phyloP scores from a whole-genome alignment of 306 rosid species.

The Prunus persica region DNA sequence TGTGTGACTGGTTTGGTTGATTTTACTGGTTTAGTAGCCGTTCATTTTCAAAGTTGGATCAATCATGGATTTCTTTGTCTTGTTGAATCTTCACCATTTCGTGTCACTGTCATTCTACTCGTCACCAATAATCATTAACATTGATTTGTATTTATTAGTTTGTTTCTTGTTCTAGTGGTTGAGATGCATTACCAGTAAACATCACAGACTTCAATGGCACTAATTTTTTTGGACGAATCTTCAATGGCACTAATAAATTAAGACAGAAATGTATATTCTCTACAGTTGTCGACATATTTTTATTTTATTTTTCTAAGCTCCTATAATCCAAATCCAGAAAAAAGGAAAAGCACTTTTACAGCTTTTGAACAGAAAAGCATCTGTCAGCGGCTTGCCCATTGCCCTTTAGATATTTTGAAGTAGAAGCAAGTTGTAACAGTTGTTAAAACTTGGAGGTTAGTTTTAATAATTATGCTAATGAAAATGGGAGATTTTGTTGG shows the following conservation, averaged over 20 bases:
- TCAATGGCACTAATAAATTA: background rate
- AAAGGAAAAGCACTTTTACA: slow-evolving; percentile 1
- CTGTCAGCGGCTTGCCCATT: background rate
- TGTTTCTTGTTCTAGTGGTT: background rate
- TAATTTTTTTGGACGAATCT: too few relatives aligned
- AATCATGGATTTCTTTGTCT: background rate
- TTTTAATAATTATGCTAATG: background rate
- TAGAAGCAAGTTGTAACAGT: background rate
- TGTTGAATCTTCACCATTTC: background rate
- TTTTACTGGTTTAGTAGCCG: background rate
- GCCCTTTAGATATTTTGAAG: background rate
- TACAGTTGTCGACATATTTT: background rate
- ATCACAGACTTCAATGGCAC: background rate
- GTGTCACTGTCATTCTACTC: background rate
- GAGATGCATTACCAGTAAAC: background rate
- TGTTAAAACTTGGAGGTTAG: background rate
- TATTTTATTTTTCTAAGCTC: too few relatives aligned
- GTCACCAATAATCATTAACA: background rate
- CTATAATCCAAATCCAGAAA: too few relatives aligned
- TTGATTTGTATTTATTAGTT: background rate
- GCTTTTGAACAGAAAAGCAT: background rate
- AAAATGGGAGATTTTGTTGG: background rate
- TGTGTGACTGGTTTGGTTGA: too few relatives aligned
- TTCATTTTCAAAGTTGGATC: background rate
- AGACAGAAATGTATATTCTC: background rate